Percentiles rank a stretch among this genome's conserved stretches.
Conservation (phyloP, 2,329 filamentous ascomycete species). For the Zalaria obscura region DNA sequence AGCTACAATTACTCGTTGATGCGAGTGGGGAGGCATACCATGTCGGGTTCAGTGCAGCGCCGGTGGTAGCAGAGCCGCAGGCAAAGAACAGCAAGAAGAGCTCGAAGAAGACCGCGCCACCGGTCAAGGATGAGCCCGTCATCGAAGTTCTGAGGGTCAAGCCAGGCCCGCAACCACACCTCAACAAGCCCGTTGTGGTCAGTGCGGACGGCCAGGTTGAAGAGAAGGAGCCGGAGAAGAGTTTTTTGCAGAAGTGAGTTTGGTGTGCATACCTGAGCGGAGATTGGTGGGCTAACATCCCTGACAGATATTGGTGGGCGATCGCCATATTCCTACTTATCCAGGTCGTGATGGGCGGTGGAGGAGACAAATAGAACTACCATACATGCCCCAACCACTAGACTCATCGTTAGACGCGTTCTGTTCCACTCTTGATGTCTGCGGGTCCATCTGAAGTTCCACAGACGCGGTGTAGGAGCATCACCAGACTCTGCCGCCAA, state of each 20-base stretch:
- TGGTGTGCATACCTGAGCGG: neutral
- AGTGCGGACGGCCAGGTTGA: constrained; percentile 41
- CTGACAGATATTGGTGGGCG: constrained; percentile 36
- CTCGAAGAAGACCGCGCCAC: neutral
- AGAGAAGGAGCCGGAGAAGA: constrained; percentile 31
- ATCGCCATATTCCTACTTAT: constrained; percentile 32
- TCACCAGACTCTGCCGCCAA: too few relatives aligned
- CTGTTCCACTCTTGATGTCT: too few relatives aligned
- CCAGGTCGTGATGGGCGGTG: constrained; percentile 30
- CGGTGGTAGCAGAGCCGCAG: constrained; percentile 8
- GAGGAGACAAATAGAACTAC: constrained; percentile 15
- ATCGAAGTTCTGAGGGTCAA: constrained; percentile 26
- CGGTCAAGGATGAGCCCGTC: constrained; percentile 16
- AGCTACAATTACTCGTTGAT: constrained; percentile 28
- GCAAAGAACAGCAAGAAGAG: constrained; percentile 1
- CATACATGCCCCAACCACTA: neutral
- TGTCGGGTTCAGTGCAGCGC: constrained; percentile 25
- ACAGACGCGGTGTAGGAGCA: too few relatives aligned
- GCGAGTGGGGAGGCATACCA: constrained; percentile 29
- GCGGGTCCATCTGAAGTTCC: too few relatives aligned
- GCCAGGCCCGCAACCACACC: constrained; percentile 24
- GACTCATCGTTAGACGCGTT: too few relatives aligned
- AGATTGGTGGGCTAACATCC: constrained; percentile 6
- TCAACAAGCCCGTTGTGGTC: constrained; percentile 41
- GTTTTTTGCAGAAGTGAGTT: constrained; percentile 37